Evolutionary conservation across 1,284 basidiomycete genomes (phyloP).

Genomic region (Irpex sp.): DNA sequence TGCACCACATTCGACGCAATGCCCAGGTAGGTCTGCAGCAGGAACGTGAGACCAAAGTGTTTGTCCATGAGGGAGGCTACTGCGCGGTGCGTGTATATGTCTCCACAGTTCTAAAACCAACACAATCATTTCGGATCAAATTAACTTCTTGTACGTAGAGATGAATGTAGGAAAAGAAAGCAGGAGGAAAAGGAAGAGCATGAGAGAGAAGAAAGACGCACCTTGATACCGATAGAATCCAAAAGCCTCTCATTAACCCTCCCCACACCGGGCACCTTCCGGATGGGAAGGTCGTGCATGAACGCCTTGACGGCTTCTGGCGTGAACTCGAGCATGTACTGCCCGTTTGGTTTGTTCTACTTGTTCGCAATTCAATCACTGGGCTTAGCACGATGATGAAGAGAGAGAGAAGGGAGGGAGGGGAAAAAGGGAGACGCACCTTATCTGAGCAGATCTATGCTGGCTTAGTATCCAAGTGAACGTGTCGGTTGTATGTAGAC

Average conservation of each 20-base stretch:
- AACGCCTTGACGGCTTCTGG: constrained; percentile 63
- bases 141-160: constrained; percentile 1
- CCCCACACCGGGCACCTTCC: constrained; percentile 84
- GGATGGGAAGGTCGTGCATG: constrained; percentile 69
- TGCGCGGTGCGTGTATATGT: constrained; percentile 73
- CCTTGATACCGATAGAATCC: constrained; percentile 83
- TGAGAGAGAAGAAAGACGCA: constrained; percentile 16
- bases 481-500: neutral
- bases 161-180: neutral
- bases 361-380: no score
- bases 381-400: no score
- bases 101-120: constrained; percentile 68
- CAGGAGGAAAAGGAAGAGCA: neutral
- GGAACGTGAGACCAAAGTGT: constrained; percentile 69
- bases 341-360: constrained; percentile 87
- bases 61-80: constrained; percentile 78
- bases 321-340: constrained; percentile 73
- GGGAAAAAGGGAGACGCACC: constrained; percentile 28
- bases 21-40: constrained; percentile 77
- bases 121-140: neutral
- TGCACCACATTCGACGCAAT: constrained; percentile 79
- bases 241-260: constrained; percentile 83
- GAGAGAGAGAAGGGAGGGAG: no score
- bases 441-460: constrained; percentile 90
- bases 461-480: neutral